Conservation (phyloP, 257 asterid genomes). For the Solanum stenotomum region DNA sequence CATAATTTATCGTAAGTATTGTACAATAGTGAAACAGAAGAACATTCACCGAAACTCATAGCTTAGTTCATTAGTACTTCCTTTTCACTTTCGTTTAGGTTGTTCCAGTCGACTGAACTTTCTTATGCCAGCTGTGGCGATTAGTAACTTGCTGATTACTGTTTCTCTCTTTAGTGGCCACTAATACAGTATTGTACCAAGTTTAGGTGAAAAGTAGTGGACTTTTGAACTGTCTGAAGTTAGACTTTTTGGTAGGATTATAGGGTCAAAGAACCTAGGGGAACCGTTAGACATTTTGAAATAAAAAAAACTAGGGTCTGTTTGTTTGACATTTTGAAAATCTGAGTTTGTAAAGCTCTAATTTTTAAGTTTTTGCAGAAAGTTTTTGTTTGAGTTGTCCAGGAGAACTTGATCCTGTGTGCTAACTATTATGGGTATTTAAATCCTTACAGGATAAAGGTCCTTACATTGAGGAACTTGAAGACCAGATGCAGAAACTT, state of each 20-base stretch:
- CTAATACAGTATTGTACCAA: not conserved
- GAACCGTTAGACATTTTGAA: not conserved
- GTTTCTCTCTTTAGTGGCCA: not conserved
- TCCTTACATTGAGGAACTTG: conserved; percentile 92
- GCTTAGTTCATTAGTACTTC: not conserved
- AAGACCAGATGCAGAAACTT: conserved; percentile 81
- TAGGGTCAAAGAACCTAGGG: not conserved
- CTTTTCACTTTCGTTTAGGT: not conserved
- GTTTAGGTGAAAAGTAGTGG: not conserved
- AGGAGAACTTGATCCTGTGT: not conserved
- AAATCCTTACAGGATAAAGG: conserved; percentile 67
- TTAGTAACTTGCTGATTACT: not conserved
- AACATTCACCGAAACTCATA: not conserved
- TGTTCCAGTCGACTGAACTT: not conserved
- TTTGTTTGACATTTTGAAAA: not conserved
- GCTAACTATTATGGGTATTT: not conserved
- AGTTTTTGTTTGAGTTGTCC: not conserved
- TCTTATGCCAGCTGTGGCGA: not conserved
- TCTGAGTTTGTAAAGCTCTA: not conserved
- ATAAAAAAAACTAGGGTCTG: not conserved
- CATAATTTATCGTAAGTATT: too few relatives aligned
- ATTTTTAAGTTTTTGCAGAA: not conserved
- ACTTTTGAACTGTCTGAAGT: not conserved
- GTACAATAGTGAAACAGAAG: not conserved
- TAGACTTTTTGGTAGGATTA: not conserved